Evolutionary conservation across 2,329 filamentous ascomycete genomes (phyloP), one percentile per base, ranked within the genome.

Genomic region (Calonectria honghensis): DNA sequence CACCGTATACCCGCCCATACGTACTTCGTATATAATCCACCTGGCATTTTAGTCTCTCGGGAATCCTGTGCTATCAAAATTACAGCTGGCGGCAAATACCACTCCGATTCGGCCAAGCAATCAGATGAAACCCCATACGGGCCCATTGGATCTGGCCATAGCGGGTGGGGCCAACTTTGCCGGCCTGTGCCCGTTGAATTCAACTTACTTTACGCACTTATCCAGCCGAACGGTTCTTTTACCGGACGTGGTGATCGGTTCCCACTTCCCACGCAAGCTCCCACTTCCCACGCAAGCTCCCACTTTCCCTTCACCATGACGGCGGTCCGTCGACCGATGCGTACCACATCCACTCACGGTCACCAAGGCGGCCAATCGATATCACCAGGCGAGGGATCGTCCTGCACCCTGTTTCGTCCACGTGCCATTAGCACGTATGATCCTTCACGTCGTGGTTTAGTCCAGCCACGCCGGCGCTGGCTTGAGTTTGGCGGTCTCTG

Each of bases 161-260:
- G 27, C 29, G 10, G 67, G 67, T 70, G 72, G 67, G 61, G 61
- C 59, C 20, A 45, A 31, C 59, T 61, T 67, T 31, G 66, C 59
- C 54, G 59, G 48, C 64, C 50, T 39, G 35, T 66, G 66, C 51
- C 63, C 67, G 67, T 73, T 67, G 59, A 63, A 73, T 70, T 48
- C 69, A 59, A 41, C n/a, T 35, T 18, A 20, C 32, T 24, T 57
- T 61, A 32, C 10, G 32, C 10, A 57, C 54, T 52, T 72, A 59
- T 72, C 57, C 69, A 72, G 65, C 73, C 69, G 73, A 74, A 68
- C 73, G 67, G 67, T 70, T 70, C 61, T 73, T 73, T 67, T 73
- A 64, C 61, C 52, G 18, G 52, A 69, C 71, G 31, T 52, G 32
- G 67, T 65, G 61, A 66, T 68, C 61, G 45, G 66, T 70, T 75